Evolutionary conservation across 116 monocot genomes (phyloP), one percentile per base, ranked within the genome.

Genomic region (Posidonia oceanica): DNA sequence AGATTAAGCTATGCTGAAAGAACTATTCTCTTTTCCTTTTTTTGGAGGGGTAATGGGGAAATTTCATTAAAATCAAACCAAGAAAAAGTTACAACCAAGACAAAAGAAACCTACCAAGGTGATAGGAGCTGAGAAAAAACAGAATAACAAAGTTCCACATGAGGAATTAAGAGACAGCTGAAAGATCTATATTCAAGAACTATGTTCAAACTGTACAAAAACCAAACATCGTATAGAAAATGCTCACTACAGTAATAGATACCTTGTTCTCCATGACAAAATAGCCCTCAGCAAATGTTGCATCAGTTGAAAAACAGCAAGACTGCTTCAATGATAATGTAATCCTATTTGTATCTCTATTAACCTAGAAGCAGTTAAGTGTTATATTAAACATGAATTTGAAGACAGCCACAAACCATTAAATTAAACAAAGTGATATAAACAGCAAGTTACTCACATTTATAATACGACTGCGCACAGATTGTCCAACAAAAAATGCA

Each of bases 311-410:
- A 67, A 80, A 88, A 72, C 92, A 97, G 48, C 80, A 72, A 23
- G 96, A 97, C 67, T 91, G 96, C 83, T 91, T 84, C 72, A 97
- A 81, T 0, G 89, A 87, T 18, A 91, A 78, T 52, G 85, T 85
- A 56, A 91, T 82, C 40, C 83, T 78, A 59, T 80, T 85, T 66
- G 83, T 75, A 59, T 89, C 89, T 69, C 54, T 70, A 74, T 87
- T 76, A 38, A 83, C 91, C 94, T 94, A 70, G 82, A 71, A 69
- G 52, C 37, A 57, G 36, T 2, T 69, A 41, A 68, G 7, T 20
- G 23, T 20, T 14, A 65, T 0, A 29, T 29, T 29, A 29, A 29
- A 10, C 48, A 48, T 48, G 5, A 48, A 48, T 48, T 48, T 29
- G 29, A 29, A 29, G 48, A 48, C 12, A 48, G 48, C 48, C 48